These are phyloP conservation scores for Chalciporus pseudorubinellus DNA, from an alignment of 768 basidiomycete species.

Conservation along the genomic window DNA sequence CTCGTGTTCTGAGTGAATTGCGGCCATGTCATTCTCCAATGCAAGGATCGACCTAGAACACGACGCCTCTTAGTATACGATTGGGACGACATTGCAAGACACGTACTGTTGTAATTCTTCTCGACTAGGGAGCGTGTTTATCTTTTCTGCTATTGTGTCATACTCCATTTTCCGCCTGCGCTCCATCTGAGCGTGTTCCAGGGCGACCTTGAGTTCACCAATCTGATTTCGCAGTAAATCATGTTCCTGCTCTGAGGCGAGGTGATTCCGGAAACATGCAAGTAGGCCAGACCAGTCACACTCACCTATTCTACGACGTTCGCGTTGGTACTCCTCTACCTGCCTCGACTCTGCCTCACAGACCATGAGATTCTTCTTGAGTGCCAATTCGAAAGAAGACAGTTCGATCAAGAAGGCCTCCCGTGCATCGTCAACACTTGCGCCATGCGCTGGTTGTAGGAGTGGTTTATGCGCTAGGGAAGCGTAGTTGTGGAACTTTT, in stretches of 20 bases:
- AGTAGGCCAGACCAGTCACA: slow-evolving; percentile 41
- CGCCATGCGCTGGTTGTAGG: slow-evolving; percentile 28
- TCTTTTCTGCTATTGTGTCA: slow-evolving; percentile 78
- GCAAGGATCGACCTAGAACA: slow-evolving; percentile 56
- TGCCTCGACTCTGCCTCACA: slow-evolving; percentile 85
- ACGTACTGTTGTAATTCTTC: slow-evolving; percentile 77
- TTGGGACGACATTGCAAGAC: background rate
- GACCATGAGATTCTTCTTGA: slow-evolving; percentile 79
- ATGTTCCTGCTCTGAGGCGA: slow-evolving; percentile 62
- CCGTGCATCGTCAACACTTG: slow-evolving; percentile 62
- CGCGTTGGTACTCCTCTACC: slow-evolving; percentile 79
- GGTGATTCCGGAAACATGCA: too few species aligned
- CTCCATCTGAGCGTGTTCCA: slow-evolving; percentile 77
- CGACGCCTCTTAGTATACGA: slow-evolving; percentile 1
- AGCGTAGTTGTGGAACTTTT: slow-evolving; percentile 76
- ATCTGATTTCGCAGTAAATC: slow-evolving; percentile 66
- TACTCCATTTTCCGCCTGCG: slow-evolving; percentile 83
- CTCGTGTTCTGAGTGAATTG: slow-evolving; percentile 74
- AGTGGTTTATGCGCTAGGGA: slow-evolving; percentile 52
- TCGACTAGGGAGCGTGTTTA: slow-evolving; percentile 72
- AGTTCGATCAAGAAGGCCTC: slow-evolving; percentile 80
- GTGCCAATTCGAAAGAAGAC: slow-evolving; percentile 66
- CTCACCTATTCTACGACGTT: slow-evolving; percentile 70
- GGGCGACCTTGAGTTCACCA: slow-evolving; percentile 67
- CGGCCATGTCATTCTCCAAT: slow-evolving; percentile 75